These are phyloP conservation scores for Tylopilus sp. DNA, from an alignment of 1,284 basidiomycete species.

Conservation along the genomic window DNA sequence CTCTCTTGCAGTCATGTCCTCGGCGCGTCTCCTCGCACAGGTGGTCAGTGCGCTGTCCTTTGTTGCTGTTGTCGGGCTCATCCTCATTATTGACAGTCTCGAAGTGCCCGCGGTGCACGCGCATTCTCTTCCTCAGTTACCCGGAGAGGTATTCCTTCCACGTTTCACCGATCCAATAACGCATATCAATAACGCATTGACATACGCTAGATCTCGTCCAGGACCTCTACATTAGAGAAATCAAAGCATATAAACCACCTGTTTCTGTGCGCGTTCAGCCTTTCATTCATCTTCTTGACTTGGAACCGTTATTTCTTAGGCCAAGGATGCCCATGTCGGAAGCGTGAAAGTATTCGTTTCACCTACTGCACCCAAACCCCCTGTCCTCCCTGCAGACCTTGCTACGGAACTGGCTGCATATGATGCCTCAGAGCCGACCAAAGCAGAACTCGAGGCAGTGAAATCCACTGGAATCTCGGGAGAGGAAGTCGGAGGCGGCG, in stretches of 20 bases:
- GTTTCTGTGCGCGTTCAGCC: slow-evolving; percentile 43
- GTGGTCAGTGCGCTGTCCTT: slow-evolving; percentile 18
- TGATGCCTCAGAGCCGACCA: slow-evolving; percentile 70
- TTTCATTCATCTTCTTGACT: not conserved
- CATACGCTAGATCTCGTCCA: slow-evolving; percentile 77
- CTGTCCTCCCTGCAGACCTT: slow-evolving; percentile 72
- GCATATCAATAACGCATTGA: slow-evolving; percentile 7
- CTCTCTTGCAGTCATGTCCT: slow-evolving; percentile 32
- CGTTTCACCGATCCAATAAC: slow-evolving; percentile 26
- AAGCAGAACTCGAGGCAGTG: slow-evolving; percentile 37
- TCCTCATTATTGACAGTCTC: slow-evolving; percentile 15
- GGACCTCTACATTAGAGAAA: slow-evolving; percentile 87
- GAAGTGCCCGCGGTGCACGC: slow-evolving; percentile 23
- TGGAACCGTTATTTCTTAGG: slow-evolving; percentile 40
- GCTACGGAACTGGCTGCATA: slow-evolving; percentile 81
- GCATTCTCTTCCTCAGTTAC: slow-evolving; percentile 27
- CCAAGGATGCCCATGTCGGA: slow-evolving; percentile 81
- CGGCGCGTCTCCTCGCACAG: slow-evolving; percentile 26
- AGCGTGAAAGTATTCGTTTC: slow-evolving; percentile 70
- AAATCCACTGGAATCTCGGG: slow-evolving; percentile 29
- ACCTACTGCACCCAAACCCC: slow-evolving; percentile 66
- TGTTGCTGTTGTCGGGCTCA: slow-evolving; percentile 11
- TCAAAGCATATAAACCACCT: slow-evolving; percentile 83
- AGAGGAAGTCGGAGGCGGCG: slow-evolving; percentile 42
- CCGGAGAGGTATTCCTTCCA: slow-evolving; percentile 31